These are phyloP conservation scores for Emericellopsis atlantica DNA, from an alignment of 2,329 filamentous ascomycete genomes.

Conservation along the genomic window DNA sequence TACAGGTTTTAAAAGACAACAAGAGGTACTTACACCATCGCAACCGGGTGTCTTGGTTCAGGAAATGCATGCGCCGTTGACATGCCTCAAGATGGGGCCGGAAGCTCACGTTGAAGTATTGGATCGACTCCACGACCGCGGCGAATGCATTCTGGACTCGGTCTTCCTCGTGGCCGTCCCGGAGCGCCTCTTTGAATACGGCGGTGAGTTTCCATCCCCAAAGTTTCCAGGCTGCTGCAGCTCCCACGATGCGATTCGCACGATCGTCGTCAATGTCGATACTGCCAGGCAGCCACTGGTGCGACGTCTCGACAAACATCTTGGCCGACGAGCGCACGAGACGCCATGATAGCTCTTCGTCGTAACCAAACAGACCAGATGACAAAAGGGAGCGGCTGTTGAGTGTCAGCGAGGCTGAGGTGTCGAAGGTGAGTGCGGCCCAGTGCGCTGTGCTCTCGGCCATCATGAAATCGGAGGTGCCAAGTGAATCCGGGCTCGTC, in stretches of 20 bases:
- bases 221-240: slow-evolving; percentile 14
- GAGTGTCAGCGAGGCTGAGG: slow-evolving; percentile 24
- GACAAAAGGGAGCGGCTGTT: slow-evolving; percentile 24
- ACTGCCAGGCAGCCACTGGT: slow-evolving; percentile 11
- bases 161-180: slow-evolving; percentile 16
- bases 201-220: slow-evolving; percentile 17
- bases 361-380: slow-evolving; percentile 20
- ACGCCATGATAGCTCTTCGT: slow-evolving; percentile 15
- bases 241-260: slow-evolving; percentile 16
- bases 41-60: slow-evolving; percentile 15
- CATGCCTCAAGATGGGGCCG: slow-evolving; percentile 15
- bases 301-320: slow-evolving; percentile 13
- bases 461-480: slow-evolving; percentile 18
- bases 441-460: slow-evolving; percentile 26
- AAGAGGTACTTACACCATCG: slow-evolving; percentile 14
- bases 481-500: slow-evolving; percentile 12
- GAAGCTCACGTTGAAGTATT: slow-evolving; percentile 13
- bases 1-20: neutral
- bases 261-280: slow-evolving; percentile 16
- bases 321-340: slow-evolving; percentile 14
- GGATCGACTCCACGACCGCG: slow-evolving; percentile 11
- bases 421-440: slow-evolving; percentile 27
- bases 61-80: slow-evolving; percentile 16
- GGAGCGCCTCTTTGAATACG: slow-evolving; percentile 17
- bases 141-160: slow-evolving; percentile 13